phyloP scores from a whole-genome alignment of 192 early-diverging fungal species.

The Phlyctochytrium bullatum region DNA sequence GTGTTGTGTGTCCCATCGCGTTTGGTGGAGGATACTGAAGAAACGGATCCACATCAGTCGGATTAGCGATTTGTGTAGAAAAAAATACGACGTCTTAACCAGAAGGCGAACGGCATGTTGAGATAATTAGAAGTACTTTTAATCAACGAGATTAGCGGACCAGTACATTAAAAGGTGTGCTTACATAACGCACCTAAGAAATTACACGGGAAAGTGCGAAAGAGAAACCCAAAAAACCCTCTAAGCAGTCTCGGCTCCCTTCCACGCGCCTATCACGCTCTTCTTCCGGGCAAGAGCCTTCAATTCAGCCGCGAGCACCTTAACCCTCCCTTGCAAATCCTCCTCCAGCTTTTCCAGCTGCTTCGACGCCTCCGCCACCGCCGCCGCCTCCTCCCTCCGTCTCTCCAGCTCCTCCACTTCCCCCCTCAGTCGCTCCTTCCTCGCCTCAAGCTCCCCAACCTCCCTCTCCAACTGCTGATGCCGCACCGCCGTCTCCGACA shows the following conservation, averaged over 20 bases:
- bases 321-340: constrained; percentile 15
- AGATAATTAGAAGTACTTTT: too few species aligned
- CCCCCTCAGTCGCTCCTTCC: background rate
- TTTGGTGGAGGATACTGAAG: too few species aligned
- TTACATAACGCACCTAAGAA: too few species aligned
- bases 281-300: background rate
- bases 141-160: too few species aligned
- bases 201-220: too few species aligned
- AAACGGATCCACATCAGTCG: too few species aligned
- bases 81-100: too few species aligned
- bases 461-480: constrained; percentile 1
- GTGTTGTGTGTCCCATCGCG: too few species aligned
- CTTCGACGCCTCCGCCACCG: background rate
- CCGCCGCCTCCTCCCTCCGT: background rate
- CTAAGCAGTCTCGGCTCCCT: constrained; percentile 1
- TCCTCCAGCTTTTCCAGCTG: constrained; percentile 2
- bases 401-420: background rate
- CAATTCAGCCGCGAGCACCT: constrained; percentile 2
- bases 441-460: background rate
- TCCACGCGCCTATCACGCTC: constrained; percentile 5
- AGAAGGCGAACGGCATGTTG: too few species aligned
- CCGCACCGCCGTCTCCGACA: background rate
- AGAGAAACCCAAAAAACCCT: too few species aligned
- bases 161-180: too few species aligned
- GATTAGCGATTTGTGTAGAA: too few species aligned